These are phyloP conservation scores for Glonium stellatum DNA, from an alignment of 495 filamentous ascomycete genomes.

Conservation along the genomic window DNA sequence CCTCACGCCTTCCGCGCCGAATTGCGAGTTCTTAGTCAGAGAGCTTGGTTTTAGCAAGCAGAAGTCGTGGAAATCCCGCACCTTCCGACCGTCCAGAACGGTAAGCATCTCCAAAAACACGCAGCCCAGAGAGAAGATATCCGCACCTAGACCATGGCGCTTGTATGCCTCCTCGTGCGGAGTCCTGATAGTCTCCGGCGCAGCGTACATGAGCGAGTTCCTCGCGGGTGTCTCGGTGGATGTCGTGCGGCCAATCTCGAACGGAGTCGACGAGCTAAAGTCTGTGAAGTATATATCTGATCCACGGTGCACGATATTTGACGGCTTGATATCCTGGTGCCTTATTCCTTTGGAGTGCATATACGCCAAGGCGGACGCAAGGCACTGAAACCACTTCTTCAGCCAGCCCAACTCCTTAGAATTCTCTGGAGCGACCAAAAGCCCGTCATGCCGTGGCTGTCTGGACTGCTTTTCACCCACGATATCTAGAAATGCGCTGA, in stretches of 20 bases:
- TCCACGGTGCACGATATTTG: slow-evolving; percentile 9
- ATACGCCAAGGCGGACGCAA: slow-evolving; percentile 14
- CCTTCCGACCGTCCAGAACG: not conserved
- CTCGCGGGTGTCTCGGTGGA: slow-evolving; percentile 20
- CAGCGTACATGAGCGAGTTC: slow-evolving; percentile 19
- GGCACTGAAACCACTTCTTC: slow-evolving; percentile 11
- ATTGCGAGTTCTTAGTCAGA: too few species aligned
- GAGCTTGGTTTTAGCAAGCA: too few species aligned
- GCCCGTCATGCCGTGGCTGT: not conserved
- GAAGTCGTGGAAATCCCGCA: not conserved
- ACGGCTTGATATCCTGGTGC: slow-evolving; percentile 15
- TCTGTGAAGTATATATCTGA: slow-evolving; percentile 13
- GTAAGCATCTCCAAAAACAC: slow-evolving; percentile 12
- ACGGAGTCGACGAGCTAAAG: slow-evolving; percentile 14
- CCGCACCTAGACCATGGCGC: slow-evolving; percentile 1
- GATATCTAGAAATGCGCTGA: slow-evolving; percentile 4
- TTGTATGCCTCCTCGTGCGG: not conserved
- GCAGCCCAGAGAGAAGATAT: slow-evolving; percentile 12
- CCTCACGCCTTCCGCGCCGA: too few species aligned
- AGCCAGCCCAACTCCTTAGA: slow-evolving; percentile 1
- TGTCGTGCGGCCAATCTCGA: slow-evolving; percentile 17
- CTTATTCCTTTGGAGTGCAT: slow-evolving; percentile 12
- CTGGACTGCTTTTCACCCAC: not conserved
- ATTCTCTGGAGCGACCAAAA: not conserved
- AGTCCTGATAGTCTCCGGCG: slow-evolving; percentile 14